Percentiles rank a stretch among this genome's conserved stretches.
Conservation (phyloP, 192 early-diverging fungal species). For the Coemansia nantahalensis region DNA sequence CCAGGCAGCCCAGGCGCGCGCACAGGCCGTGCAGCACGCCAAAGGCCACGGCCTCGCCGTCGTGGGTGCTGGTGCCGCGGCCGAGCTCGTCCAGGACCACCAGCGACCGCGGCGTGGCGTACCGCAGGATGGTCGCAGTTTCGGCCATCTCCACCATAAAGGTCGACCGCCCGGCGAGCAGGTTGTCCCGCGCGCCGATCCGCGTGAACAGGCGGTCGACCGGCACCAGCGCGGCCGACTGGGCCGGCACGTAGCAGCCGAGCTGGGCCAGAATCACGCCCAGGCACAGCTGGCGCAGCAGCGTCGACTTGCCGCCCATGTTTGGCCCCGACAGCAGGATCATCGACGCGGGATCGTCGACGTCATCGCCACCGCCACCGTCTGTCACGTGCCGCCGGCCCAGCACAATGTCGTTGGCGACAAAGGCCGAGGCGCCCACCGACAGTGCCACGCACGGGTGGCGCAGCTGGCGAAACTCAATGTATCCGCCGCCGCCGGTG, state of each 20-base stretch:
- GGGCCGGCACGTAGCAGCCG: slow-evolving; percentile 92
- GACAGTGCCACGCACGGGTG: slow-evolving; percentile 81
- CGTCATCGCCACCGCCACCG: slow-evolving; percentile 3
- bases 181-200: slow-evolving; percentile 97
- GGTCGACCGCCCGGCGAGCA: slow-evolving; percentile 91
- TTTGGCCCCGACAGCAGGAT: slow-evolving; percentile 98
- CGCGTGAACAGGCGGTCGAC: slow-evolving; percentile 97
- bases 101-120: slow-evolving; percentile 86
- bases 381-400: slow-evolving; percentile 39
- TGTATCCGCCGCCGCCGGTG: slow-evolving; percentile 55
- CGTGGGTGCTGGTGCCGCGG: slow-evolving; percentile 94
- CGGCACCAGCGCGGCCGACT: slow-evolving; percentile 64
- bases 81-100: slow-evolving; percentile 98
- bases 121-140: slow-evolving; percentile 86
- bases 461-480: slow-evolving; percentile 86
- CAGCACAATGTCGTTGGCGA: slow-evolving; percentile 91
- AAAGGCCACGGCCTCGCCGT: slow-evolving; percentile 96
- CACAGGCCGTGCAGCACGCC: slow-evolving; percentile 84
- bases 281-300: slow-evolving; percentile 92
- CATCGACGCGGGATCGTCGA: slow-evolving; percentile 55
- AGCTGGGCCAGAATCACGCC: slow-evolving; percentile 96
- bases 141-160: slow-evolving; percentile 97
- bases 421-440: slow-evolving; percentile 64
- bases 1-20: slow-evolving; percentile 79
- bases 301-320: slow-evolving; percentile 98